Evolutionary conservation across 495 filamentous ascomycete genomes (phyloP), one percentile per base, ranked within the genome.

Genomic region (Poronia punctata): DNA sequence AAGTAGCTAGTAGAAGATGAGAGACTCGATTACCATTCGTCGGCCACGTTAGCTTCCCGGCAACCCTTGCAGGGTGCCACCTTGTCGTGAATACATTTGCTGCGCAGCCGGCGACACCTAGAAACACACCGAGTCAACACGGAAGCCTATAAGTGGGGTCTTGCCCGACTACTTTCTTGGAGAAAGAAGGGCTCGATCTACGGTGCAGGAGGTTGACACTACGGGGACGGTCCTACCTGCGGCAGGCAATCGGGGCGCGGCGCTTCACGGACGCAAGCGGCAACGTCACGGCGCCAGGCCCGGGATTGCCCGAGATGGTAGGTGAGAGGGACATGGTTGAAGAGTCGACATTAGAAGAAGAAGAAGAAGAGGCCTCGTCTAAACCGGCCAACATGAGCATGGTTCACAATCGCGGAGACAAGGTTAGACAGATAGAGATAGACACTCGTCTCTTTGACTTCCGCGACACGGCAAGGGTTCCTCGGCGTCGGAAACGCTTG

Each of bases 21-120:
- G 16, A 34, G 17, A 34, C 23, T 11, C 2, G 17, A 31, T 46
- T 63, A 71, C 67, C 68, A 71, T 53, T 66, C 63, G 5, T 54
- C 54, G 5, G 65, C 35, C 17, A 71, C 51, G 23, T 66, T 66
- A n/a, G 68, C 62, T 16, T 64, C 65, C 21, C 44, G 27, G 40
- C 68, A 71, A 1, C 61, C 49, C 23, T 65, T 62, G 37, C 68
- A 71, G 11, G 68, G 68, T 4, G 66, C 44, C n/a, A 43, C 55
- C 35, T 66, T 67, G 6, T 68, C 62, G 43, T 71, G 68, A 15
- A 65, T 33, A 41, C 68, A 71, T 52, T 70, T 71, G 56, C 64
- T 70, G 40, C 68, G 56, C 60, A 71, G 62, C 19, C 68, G 68
- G 29, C 68, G 68, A 42, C 68, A 71, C 62, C 68, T 71, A 15